Evolutionary conservation across 192 early-diverging fungal genomes (phyloP), one percentile per base, ranked within the genome.

Genomic region (Umbelopsis isabellina): DNA sequence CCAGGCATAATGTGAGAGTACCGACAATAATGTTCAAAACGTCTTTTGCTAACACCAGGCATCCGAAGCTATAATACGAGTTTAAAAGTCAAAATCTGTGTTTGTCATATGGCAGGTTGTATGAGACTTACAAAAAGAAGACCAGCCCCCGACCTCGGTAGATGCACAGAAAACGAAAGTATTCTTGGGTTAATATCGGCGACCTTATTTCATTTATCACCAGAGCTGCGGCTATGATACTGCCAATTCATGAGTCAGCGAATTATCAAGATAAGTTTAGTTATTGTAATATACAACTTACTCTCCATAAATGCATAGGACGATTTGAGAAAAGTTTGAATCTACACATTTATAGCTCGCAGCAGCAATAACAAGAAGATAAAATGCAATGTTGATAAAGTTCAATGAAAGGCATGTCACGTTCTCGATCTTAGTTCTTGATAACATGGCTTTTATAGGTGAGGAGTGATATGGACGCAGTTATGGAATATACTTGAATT

Each of bases 91-190:
- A 44, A 7, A 27, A 10, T 11, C 6, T 49, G 53, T 18, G 48
- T 3, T 4, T 51, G 35, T 46, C 11, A 35, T 33, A 21, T 16
- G 18, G 18, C 22, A n/a, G 3, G 46, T 45, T 45, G 8, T 18
- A 20, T 27, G 13, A 55, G 37, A 52, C 78, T 76, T 79, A 79
- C 75, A 86, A 88, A 1, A 86, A 85, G 41, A 84, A 69, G 16
- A 88, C 72, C 10, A 86, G 69, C 22, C 87, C 87, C n/a, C 87
- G 79, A 12, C 87, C 87, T 0, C 82, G 75, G 70, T 85, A 85
- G 16, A 83, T 83, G 66, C 81, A 84, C 15, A 88, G 70, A 72
- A 88, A 88, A 13, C 75, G 72, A 20, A 86, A 77, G 22, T 88
- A 80, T 2, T 79, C 61, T 48, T 72, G 68, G 33, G 85, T 79